Percentiles rank a stretch among this genome's conserved stretches.
These are phyloP conservation scores for Eutrema japonicum DNA, from an alignment of 345 rosid genomes.

Conservation along the genomic window DNA sequence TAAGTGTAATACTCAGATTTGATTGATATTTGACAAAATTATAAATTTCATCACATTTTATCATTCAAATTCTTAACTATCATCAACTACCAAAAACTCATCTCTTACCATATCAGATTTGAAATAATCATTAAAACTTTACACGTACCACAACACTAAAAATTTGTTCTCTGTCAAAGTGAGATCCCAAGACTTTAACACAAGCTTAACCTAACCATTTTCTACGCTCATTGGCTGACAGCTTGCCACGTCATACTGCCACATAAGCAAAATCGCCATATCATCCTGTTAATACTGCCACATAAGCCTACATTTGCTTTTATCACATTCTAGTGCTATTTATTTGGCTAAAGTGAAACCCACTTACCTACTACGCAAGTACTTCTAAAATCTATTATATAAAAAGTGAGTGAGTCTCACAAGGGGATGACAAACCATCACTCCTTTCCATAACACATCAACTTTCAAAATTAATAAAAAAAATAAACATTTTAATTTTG, in stretches of 20 bases:
- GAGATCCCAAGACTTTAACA: conserved; percentile 16
- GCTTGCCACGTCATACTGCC: neutral
- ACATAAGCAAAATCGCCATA: neutral
- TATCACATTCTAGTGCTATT: conserved; percentile 5
- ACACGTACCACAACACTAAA: neutral
- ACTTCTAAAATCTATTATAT: neutral
- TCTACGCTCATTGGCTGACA: neutral
- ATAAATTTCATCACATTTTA: neutral
- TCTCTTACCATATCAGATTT: neutral
- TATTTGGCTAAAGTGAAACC: conserved; percentile 21
- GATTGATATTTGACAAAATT: neutral
- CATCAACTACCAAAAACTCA: neutral
- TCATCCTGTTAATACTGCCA: neutral
- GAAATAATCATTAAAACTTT: conserved; percentile 4
- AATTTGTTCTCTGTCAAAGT: conserved; percentile 20
- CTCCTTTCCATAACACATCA: no score
- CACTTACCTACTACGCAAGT: conserved; percentile 40
- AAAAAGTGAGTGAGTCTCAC: no score
- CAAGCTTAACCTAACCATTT: conserved; percentile 24
- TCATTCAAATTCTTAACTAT: neutral
- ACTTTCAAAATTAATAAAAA: no score
- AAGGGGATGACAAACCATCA: no score
- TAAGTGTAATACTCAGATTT: neutral
- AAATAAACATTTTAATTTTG: no score
- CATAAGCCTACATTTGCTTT: neutral